A percentile compares a stretch with the other conserved stretches of the same genome.
These are phyloP conservation scores for Lactarius hatsudake DNA, from an alignment of 768 basidiomycete species.

Conservation along the genomic window DNA sequence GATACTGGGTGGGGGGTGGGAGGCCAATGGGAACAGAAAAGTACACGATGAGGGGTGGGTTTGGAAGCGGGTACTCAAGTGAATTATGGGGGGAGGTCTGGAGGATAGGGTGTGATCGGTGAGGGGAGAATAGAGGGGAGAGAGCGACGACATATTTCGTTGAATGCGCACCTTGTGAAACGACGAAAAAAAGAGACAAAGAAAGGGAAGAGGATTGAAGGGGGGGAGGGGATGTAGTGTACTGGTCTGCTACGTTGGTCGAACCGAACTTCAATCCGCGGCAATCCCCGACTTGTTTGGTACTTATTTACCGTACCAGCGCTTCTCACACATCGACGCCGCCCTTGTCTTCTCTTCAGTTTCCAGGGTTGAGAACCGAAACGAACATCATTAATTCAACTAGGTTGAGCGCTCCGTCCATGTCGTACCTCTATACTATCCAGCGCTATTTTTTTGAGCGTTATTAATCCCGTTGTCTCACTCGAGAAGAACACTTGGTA, in stretches of 20 bases:
- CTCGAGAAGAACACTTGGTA: constrained; percentile 75
- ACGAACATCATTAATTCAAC: neutral
- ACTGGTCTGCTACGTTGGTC: neutral
- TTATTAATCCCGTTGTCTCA: constrained; percentile 62
- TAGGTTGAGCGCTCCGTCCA: neutral
- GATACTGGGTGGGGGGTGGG: constrained; percentile 35
- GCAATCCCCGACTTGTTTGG: constrained; percentile 9
- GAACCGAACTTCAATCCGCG: constrained; percentile 13
- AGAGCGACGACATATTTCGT: constrained; percentile 24
- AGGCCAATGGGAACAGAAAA: constrained; percentile 33
- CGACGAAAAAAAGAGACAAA: neutral
- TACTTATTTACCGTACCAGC: constrained; percentile 1
- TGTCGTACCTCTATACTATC: constrained; percentile 57
- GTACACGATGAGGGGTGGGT: constrained; percentile 29
- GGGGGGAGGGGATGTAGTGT: neutral
- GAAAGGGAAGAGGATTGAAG: constrained; percentile 15
- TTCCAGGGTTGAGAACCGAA: constrained; percentile 20
- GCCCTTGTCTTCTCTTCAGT: constrained; percentile 15
- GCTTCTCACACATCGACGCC: constrained; percentile 7
- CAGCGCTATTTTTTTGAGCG: constrained; percentile 59
- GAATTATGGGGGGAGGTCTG: constrained; percentile 28
- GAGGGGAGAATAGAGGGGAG: constrained; percentile 35
- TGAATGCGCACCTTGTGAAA: constrained; percentile 25
- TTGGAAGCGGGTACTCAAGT: constrained; percentile 26
- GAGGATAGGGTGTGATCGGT: constrained; percentile 28